These are phyloP conservation scores for Pseudogymnoascus sp. DNA, from an alignment of 2,329 filamentous ascomycete genomes.

Conservation along the genomic window DNA sequence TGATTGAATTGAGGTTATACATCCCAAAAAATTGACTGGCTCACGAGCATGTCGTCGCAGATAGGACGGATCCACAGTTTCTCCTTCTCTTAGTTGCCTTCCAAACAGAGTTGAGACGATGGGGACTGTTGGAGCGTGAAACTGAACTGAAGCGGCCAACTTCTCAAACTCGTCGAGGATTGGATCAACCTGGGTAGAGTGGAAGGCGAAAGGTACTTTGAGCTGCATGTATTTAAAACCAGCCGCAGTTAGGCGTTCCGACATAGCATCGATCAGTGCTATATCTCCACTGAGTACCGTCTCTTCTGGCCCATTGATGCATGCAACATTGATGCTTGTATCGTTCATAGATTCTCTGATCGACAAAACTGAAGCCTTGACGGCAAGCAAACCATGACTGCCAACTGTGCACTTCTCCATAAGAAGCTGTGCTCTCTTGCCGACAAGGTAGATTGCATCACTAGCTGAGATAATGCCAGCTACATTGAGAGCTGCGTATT, in stretches of 20 bases:
- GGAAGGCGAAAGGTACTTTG: constrained; percentile 59
- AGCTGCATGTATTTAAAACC: constrained; percentile 54
- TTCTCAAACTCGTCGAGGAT: constrained; percentile 52
- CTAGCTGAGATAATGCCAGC: constrained; percentile 62
- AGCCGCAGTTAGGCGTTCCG: constrained; percentile 37
- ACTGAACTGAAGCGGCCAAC: constrained; percentile 43
- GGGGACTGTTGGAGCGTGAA: constrained; percentile 47
- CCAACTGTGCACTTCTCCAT: constrained; percentile 55
- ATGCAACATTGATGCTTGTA: constrained; percentile 45
- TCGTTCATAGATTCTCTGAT: constrained; percentile 42
- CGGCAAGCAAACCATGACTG: constrained; percentile 58
- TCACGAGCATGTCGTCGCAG: constrained; percentile 57
- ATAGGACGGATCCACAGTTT: constrained; percentile 52
- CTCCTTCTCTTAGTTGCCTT: constrained; percentile 47
- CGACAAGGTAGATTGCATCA: constrained; percentile 65
- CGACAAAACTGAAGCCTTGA: constrained; percentile 34
- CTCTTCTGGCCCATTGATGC: constrained; percentile 66
- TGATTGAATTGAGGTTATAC: constrained; percentile 49
- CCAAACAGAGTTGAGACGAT: constrained; percentile 61
- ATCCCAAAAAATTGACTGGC: constrained; percentile 59
- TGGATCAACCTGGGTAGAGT: constrained; percentile 55
- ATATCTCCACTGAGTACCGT: constrained; percentile 59
- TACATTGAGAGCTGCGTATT: constrained; percentile 63
- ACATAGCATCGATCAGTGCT: constrained; percentile 45
- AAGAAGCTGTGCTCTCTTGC: constrained; percentile 55